Base-by-base conservation (phyloP, 495 filamentous ascomycete species). In the Neurospora discreta region DNA sequence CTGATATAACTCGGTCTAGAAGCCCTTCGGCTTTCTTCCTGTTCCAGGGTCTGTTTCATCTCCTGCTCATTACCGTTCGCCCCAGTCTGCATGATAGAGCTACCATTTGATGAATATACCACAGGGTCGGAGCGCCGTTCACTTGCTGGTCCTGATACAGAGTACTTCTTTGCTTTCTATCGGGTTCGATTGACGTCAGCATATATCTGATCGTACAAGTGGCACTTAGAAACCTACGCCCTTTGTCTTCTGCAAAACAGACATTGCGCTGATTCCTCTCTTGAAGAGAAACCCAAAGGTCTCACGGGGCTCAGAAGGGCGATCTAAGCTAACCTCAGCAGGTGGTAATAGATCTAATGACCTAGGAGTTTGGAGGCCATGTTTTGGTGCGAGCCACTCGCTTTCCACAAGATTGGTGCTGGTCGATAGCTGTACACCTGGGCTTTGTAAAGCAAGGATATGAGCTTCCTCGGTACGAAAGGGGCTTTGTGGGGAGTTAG, bases 391-490 rank as follows among this genome's bases (percentile, higher is more conserved):
- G 3, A 74, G 70, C 72, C 76, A 74, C 39, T 76, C 77, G 16
- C 46, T 58, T 8, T 74, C 71, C n/a, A 58, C 60, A 16, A 65
- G 26, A 26, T 33, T 71, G 69, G 1, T 26, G 41, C 33, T 39
- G 20, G n/a, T 71, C 68, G 0, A n/a, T 33, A 33, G 52, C 39
- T 13, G 60, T 23, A 23, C 42, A 20, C 33, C 69, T 39, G 23
- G 69, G 7, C 76, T 70, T 20, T 81, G 78, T 3, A 80, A 71
- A 10, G 79, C 79, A 20, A 78, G 75, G 10, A 85, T 81, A 71
- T 81, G 81, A 1, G 77, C 75, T 36, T 78, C 74, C 65, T 83
- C 82, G 26, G 79, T 77, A 13, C 78, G 74, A 74, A 77, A 80
- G 20, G 79, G 76, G 46, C 78, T 80, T 23, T 69, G 60, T 15